Conservation (phyloP, 2,329 filamentous ascomycete species). For the Ophiostoma sp. region DNA sequence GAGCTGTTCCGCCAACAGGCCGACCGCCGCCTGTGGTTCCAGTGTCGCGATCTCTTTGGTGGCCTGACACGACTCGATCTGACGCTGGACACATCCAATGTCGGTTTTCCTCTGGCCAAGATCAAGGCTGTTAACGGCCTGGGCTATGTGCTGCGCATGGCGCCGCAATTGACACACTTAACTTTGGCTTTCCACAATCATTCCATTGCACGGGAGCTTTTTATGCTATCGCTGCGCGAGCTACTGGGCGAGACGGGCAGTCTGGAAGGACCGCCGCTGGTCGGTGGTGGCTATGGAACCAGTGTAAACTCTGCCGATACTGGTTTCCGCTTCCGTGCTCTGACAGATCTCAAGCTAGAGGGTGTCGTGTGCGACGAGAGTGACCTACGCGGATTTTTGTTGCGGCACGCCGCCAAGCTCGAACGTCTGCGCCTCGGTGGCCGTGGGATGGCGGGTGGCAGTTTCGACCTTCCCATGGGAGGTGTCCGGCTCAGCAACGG, state of each 20-base stretch:
- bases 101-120: constrained; percentile 41
- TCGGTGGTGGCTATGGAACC: neutral
- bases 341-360: constrained; percentile 47
- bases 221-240: constrained; percentile 44
- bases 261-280: constrained; percentile 18
- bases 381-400: constrained; percentile 46
- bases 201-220: constrained; percentile 43
- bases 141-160: constrained; percentile 45
- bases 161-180: constrained; percentile 41
- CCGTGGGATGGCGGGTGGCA: constrained; percentile 41
- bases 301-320: neutral
- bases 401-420: constrained; percentile 43
- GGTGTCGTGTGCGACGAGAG: constrained; percentile 47
- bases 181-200: constrained; percentile 46
- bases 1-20: constrained; percentile 43
- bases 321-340: constrained; percentile 41
- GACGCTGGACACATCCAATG: constrained; percentile 43
- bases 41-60: constrained; percentile 44
- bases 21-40: constrained; percentile 46
- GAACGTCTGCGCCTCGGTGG: constrained; percentile 48
- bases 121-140: constrained; percentile 47
- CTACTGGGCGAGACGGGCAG: constrained; percentile 32
- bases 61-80: constrained; percentile 43
- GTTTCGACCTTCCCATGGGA: constrained; percentile 38
- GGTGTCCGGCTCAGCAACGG: constrained; percentile 49